phyloP scores from a whole-genome alignment of 148 eudicot genomes.

The Beta vulgaris region DNA sequence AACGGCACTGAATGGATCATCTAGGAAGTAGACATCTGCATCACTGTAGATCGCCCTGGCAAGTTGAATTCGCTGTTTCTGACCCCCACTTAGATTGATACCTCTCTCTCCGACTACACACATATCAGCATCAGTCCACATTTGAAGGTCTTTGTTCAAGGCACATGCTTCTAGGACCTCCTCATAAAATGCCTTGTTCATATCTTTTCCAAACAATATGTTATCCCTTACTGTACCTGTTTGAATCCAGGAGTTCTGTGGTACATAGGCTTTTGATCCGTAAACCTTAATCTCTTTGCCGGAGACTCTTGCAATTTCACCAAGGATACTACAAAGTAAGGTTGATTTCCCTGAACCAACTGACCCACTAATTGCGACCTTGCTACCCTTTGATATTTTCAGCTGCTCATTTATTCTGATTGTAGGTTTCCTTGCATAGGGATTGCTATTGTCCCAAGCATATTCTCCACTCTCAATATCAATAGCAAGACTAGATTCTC shows the following conservation, averaged over 20 bases:
- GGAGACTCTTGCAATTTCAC: conserved; percentile 70
- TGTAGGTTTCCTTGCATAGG: conserved; percentile 35
- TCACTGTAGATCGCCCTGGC: conserved; percentile 78
- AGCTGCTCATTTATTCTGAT: conserved; percentile 51
- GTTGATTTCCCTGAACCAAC: conserved; percentile 94
- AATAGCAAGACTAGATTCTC: conserved; percentile 37
- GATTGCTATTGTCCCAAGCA: conserved; percentile 55
- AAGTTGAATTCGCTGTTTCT: conserved; percentile 85
- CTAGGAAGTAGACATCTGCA: conserved; percentile 81
- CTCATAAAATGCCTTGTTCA: conserved; percentile 55
- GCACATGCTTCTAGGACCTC: conserved; percentile 80
- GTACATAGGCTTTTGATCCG: conserved; percentile 80
- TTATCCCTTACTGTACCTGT: conserved; percentile 87
- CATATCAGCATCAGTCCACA: conserved; percentile 77
- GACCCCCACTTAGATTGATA: conserved; percentile 84
- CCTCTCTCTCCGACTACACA: conserved; percentile 88
- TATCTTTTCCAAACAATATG: conserved; percentile 70
- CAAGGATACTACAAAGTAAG: conserved; percentile 72
- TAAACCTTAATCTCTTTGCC: conserved; percentile 55
- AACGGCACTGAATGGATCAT: conserved; percentile 97
- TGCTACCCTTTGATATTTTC: conserved; percentile 52
- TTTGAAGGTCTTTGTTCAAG: conserved; percentile 61
- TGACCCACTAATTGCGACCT: conserved; percentile 88
- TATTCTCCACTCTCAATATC: conserved; percentile 70
- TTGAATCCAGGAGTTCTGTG: conserved; percentile 93